A percentile compares a stretch with the other conserved stretches of the same genome.
Conservation (phyloP, 352 stramenopile genomes). For the Blastocystis hominis region DNA sequence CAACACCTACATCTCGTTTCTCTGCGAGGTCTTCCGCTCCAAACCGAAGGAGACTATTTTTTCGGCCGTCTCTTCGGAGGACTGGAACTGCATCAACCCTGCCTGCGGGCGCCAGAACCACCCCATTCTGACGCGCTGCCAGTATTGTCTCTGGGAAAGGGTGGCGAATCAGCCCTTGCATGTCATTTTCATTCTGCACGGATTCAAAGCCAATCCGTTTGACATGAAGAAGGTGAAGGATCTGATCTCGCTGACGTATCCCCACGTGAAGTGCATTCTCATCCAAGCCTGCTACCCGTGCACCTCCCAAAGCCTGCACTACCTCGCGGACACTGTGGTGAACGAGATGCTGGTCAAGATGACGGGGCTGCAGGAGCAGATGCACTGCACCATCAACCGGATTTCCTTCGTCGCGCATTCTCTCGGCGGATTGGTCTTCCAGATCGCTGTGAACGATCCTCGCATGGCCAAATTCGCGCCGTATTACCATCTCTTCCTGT, state of each 20-base stretch:
- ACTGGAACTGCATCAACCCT: slow-evolving; percentile 5
- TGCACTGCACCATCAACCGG: neutral
- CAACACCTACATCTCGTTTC: neutral
- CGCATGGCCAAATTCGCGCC: neutral
- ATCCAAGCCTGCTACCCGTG: slow-evolving; percentile 35
- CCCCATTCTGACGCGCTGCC: neutral
- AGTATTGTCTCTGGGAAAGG: neutral
- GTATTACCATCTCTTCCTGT: slow-evolving; percentile 34
- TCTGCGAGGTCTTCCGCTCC: neutral
- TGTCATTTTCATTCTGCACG: slow-evolving; percentile 49
- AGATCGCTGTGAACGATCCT: neutral
- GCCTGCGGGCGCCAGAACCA: neutral
- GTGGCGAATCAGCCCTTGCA: neutral
- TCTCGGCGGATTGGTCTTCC: slow-evolving; percentile 31
- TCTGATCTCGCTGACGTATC: slow-evolving; percentile 13
- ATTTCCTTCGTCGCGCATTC: slow-evolving; percentile 52
- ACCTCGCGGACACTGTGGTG: slow-evolving; percentile 3
- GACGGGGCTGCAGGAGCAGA: neutral
- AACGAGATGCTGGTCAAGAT: neutral
- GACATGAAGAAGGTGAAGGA: slow-evolving; percentile 44
- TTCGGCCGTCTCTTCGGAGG: neutral
- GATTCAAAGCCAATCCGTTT: slow-evolving; percentile 36
- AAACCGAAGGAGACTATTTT: neutral
- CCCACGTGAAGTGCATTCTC: slow-evolving; percentile 15
- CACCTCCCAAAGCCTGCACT: slow-evolving; percentile 1